Percentiles rank a stretch among this genome's conserved stretches.
Evolutionary conservation across 2,329 filamentous ascomycete genomes (phyloP).

Genomic region (Emmonsiellopsis sp.): DNA sequence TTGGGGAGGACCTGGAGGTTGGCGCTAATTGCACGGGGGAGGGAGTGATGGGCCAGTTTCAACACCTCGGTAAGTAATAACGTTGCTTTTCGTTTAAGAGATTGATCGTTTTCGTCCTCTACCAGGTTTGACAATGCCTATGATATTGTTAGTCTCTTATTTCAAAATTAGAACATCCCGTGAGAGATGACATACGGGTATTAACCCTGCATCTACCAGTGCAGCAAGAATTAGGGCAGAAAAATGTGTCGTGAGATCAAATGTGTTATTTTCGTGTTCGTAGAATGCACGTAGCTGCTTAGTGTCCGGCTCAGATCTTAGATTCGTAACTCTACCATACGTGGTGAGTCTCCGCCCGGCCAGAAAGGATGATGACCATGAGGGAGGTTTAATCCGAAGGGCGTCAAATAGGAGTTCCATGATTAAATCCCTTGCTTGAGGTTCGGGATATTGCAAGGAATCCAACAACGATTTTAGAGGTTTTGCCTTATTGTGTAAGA

Average conservation of each 20-base stretch:
- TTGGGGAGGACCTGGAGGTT: constrained; percentile 82
- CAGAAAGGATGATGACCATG: constrained; percentile 92
- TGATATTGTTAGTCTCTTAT: constrained; percentile 13
- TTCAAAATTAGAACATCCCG: not conserved
- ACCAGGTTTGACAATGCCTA: constrained; percentile 42
- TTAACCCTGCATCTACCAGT: constrained; percentile 70
- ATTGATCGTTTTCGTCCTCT: constrained; percentile 40
- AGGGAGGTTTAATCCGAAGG: constrained; percentile 81
- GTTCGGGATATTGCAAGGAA: constrained; percentile 51
- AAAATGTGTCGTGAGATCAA: constrained; percentile 86
- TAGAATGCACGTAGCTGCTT: constrained; percentile 47
- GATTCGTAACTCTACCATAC: constrained; percentile 84
- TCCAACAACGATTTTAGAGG: constrained; percentile 73
- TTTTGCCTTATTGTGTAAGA: constrained; percentile 81
- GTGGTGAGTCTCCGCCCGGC: constrained; percentile 88
- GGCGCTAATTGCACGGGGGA: constrained; percentile 74
- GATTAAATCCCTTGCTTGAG: constrained; percentile 61
- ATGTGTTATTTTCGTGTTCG: constrained; percentile 55
- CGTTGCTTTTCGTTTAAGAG: constrained; percentile 77
- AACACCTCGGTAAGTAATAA: constrained; percentile 84
- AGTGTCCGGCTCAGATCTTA: constrained; percentile 55
- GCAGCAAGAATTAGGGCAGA: constrained; percentile 79
- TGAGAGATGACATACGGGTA: constrained; percentile 33
- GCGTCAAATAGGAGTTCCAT: constrained; percentile 79
- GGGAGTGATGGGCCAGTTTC: constrained; percentile 75